Evolutionary conservation across 1,284 basidiomycete genomes (phyloP), one percentile per base, ranked within the genome.

Genomic region (Trametes pubescens): DNA sequence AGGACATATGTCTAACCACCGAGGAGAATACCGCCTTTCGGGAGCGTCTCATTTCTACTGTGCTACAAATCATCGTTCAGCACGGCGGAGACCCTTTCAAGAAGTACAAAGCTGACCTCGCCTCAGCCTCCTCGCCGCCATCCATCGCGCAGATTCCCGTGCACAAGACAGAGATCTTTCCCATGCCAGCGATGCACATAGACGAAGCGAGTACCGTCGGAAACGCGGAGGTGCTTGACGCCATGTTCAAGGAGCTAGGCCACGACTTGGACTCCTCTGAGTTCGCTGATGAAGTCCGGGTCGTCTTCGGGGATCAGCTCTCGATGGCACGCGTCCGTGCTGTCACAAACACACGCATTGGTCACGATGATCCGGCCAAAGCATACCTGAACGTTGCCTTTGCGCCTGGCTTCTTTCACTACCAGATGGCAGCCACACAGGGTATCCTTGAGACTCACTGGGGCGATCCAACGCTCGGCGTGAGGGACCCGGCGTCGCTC

Each of bases 401-500:
- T 26, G 53, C 47, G 0, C 60, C 60, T 0, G 60, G 60, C 8
- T 57, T 62, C 47, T 57, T 62, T 29, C 60, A 62, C 29, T 51
- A 62, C 32, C 53, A 62, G 40, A 56, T 62, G 53, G 54, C 60
- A 1, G 29, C 21, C 14, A 26, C 43, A 0, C 60, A 62, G n/a
- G 60, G 60, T 16, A 16, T 62, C 10, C 26, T 62, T 0, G 54
- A 57, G 32, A 66, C 59, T 0, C 67, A 70, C 52, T 69, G 34
- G 29, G 69, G 67, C 1, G 49, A 63, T 18, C 58, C 62, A 0
- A 29, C 32, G 32, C 43, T 57, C 14, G 57, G 74, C 21, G 57
- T 67, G 8, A 71, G 71, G 2, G 74, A 79, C 59, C 80, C 79
- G 10, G 76, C 73, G 1, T 77, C 68, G 1, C 72, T 80, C 2